Evolutionary conservation across 2,329 filamentous ascomycete species (phyloP).

Genomic region (Xylariaceae sp.): DNA sequence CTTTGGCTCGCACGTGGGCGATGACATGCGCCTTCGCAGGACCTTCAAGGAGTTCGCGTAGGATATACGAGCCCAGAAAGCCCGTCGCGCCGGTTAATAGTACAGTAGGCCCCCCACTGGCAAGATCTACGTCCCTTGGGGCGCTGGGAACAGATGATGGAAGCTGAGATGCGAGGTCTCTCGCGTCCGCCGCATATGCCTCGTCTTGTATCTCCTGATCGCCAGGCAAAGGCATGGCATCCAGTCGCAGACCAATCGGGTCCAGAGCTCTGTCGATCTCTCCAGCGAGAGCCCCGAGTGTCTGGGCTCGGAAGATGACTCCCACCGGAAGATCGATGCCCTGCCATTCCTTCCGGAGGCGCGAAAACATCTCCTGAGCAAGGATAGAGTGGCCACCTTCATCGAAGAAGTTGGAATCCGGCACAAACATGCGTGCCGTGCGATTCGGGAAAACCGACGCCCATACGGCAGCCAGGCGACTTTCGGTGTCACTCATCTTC

Average conservation of each 20-base stretch:
- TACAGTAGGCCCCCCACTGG: constrained; percentile 7
- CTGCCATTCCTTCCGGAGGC: constrained; percentile 42
- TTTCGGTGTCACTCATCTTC: constrained; percentile 52
- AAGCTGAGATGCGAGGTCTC: constrained; percentile 22
- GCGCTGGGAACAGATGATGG: constrained; percentile 25
- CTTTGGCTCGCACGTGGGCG: constrained; percentile 68
- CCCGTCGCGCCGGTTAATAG: constrained; percentile 74
- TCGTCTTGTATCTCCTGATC: constrained; percentile 19
- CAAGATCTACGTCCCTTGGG: constrained; percentile 21
- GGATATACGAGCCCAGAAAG: constrained; percentile 77
- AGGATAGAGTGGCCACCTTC: constrained; percentile 75
- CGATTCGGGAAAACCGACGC: constrained; percentile 61
- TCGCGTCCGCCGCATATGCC: constrained; percentile 9
- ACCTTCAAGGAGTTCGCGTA: constrained; percentile 66
- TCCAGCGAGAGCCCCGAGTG: constrained; percentile 40
- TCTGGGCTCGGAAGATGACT: constrained; percentile 61
- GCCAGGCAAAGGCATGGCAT: not conserved
- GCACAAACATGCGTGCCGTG: constrained; percentile 58
- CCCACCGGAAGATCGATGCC: constrained; percentile 57
- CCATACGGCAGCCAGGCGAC: constrained; percentile 67
- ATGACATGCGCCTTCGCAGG: constrained; percentile 55
- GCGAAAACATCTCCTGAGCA: constrained; percentile 74
- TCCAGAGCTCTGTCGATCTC: constrained; percentile 43
- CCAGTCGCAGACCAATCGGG: constrained; percentile 3
- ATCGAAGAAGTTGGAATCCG: constrained; percentile 66